Conservation (phyloP, 2,329 filamentous ascomycete genomes). For the Acrocalymma vagum region DNA sequence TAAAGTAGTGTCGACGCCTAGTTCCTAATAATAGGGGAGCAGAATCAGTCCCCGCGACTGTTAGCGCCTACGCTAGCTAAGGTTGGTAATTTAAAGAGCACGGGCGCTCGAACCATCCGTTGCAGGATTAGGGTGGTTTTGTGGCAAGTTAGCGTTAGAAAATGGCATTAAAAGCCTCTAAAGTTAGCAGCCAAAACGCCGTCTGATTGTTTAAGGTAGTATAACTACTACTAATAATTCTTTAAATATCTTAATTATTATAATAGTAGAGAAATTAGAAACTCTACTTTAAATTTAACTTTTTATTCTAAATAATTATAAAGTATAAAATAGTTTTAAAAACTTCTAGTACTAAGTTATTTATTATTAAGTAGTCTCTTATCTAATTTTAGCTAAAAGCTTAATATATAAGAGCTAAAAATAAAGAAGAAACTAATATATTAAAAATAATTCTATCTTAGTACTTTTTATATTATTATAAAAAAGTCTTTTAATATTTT, state of each 20-base stretch:
- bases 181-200: conserved; percentile 2
- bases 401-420: too few species aligned
- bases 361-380: too few species aligned
- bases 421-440: too few species aligned
- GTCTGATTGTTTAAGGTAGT: conserved; percentile 10
- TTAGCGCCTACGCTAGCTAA: conserved; percentile 12
- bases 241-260: conserved; percentile 4
- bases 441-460: too few species aligned
- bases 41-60: too few species aligned
- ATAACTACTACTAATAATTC: conserved; percentile 2
- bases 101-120: conserved; percentile 4
- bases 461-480: too few species aligned
- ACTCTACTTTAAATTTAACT: conserved; percentile 5
- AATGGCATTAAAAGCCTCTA: conserved; percentile 8
- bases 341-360: too few species aligned
- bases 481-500: too few species aligned
- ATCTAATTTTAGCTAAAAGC: too few species aligned
- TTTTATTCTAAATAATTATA: conserved; percentile 2
- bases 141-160: conserved; percentile 11
- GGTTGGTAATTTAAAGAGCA: conserved; percentile 9
- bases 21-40: too few species aligned
- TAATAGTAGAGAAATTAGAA: not conserved
- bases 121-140: conserved; percentile 12
- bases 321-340: too few species aligned
- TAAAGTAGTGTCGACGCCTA: too few species aligned